Evolutionary conservation across 1,284 basidiomycete species (phyloP).

Genomic region (Marasmius tenuissimus): DNA sequence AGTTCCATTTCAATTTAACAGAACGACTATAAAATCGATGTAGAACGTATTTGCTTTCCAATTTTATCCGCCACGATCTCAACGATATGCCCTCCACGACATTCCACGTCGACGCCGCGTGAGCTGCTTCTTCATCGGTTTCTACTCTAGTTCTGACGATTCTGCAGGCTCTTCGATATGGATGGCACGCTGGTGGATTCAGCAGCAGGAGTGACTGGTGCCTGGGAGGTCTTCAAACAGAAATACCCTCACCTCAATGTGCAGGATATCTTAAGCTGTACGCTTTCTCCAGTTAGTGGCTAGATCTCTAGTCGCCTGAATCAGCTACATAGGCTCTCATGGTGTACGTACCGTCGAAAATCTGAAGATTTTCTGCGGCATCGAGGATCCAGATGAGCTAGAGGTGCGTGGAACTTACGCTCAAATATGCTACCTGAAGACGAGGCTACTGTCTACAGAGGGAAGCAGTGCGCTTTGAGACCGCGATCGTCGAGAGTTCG

Average conservation of each 20-base stretch:
- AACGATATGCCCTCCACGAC: conserved; percentile 44
- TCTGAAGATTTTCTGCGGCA: conserved; percentile 66
- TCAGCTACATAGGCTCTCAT: conserved; percentile 59
- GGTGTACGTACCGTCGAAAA: conserved; percentile 83
- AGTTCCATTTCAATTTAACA: too few relatives aligned
- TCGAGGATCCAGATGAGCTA: conserved; percentile 66
- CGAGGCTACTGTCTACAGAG: conserved; percentile 33
- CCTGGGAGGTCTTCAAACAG: conserved; percentile 68
- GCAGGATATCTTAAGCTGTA: conserved; percentile 61
- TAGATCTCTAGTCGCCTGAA: conserved; percentile 1
- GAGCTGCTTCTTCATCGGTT: conserved; percentile 20
- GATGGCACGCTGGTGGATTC: conserved; percentile 79
- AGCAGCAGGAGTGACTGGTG: conserved; percentile 70
- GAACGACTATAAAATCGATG: too few relatives aligned
- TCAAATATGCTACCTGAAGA: not conserved
- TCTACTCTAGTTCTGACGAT: not conserved
- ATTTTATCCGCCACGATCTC: not conserved
- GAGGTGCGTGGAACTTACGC: conserved; percentile 43
- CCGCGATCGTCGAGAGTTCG: conserved; percentile 61
- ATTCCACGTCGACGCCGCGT: conserved; percentile 58
- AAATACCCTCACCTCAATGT: conserved; percentile 66
- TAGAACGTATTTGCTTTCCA: too few relatives aligned
- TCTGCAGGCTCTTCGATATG: conserved; percentile 70
- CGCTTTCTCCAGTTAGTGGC: conserved; percentile 15
- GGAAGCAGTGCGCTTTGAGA: conserved; percentile 68